Percentiles rank a stretch among this genome's conserved stretches.
phyloP scores from a whole-genome alignment of 208 protist species.

The Kentomonas sorsogonicus region DNA sequence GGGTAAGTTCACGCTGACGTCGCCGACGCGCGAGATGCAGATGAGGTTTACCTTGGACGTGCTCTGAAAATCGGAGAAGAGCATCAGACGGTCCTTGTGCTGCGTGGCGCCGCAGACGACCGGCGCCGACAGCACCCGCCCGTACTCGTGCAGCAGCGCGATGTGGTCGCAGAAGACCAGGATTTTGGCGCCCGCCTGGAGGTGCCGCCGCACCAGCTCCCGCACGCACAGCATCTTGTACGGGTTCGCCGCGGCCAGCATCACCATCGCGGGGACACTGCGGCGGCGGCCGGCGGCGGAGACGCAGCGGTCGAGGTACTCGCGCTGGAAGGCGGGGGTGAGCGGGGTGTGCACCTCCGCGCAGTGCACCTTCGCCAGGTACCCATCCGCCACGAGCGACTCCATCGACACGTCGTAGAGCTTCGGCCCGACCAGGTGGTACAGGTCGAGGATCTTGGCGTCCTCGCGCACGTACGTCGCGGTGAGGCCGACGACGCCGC shows the following conservation, averaged over 20 bases:
- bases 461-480: conserved; percentile 96
- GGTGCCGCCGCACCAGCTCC: conserved; percentile 93
- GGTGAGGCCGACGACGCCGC: conserved; percentile 98
- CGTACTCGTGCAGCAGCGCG: conserved; percentile 94
- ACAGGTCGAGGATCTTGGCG: conserved; percentile 96
- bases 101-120: conserved; percentile 94
- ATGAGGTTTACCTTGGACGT: conserved; percentile 90
- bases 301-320: conserved; percentile 77
- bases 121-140: conserved; percentile 69
- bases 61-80: conserved; percentile 93
- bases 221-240: conserved; percentile 87
- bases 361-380: conserved; percentile 97
- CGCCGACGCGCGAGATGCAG: conserved; percentile 96
- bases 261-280: conserved; percentile 51
- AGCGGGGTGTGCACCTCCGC: conserved; percentile 98
- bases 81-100: conserved; percentile 88
- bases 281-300: conserved; percentile 46
- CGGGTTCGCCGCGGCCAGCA: conserved; percentile 82
- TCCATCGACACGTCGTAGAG: conserved; percentile 99
- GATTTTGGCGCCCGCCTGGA: conserved; percentile 92
- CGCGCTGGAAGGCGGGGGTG: conserved; percentile 92
- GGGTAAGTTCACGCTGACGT: conserved; percentile 98
- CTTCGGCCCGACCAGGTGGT: conserved; percentile 99
- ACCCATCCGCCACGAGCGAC: conserved; percentile 92
- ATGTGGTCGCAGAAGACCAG: conserved; percentile 99